phyloP scores from a whole-genome alignment of 768 basidiomycete genomes.

The Psilocybe azurescens region DNA sequence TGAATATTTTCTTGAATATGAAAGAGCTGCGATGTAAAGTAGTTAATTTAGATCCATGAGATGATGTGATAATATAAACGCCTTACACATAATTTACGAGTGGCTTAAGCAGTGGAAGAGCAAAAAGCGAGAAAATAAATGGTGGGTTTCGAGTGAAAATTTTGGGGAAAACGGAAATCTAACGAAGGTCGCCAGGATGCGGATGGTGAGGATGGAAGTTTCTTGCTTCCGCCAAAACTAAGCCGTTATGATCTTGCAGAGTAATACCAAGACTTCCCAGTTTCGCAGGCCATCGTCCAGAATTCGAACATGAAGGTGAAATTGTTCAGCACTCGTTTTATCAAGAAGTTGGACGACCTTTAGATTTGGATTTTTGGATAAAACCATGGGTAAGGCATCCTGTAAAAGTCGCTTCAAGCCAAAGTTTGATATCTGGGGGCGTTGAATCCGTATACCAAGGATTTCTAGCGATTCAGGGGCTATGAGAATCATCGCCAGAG shows the following conservation, averaged over 20 bases:
- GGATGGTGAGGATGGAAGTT: no score
- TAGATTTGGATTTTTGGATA: neutral
- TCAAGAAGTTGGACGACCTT: constrained; percentile 9
- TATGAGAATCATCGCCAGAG: neutral
- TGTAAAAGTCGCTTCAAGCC: neutral
- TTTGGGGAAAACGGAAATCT: no score
- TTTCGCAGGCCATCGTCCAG: neutral
- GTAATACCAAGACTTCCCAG: neutral
- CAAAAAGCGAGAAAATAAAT: no score
- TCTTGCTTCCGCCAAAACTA: no score
- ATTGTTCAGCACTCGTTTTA: neutral
- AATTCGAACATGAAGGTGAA: neutral
- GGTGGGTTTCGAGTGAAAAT: no score
- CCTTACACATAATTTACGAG: no score
- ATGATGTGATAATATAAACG: no score
- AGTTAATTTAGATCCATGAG: no score
- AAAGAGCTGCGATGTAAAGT: no score
- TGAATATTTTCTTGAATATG: no score
- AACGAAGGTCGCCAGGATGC: no score
- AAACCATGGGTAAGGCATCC: neutral
- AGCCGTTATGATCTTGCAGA: neutral
- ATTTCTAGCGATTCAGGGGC: neutral
- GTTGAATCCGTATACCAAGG: constrained; percentile 2
- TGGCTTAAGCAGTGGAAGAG: no score
- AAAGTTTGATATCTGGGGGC: constrained; percentile 1